phyloP scores from a whole-genome alignment of 2,329 filamentous ascomycete genomes.

The Geosmithia morbida region DNA sequence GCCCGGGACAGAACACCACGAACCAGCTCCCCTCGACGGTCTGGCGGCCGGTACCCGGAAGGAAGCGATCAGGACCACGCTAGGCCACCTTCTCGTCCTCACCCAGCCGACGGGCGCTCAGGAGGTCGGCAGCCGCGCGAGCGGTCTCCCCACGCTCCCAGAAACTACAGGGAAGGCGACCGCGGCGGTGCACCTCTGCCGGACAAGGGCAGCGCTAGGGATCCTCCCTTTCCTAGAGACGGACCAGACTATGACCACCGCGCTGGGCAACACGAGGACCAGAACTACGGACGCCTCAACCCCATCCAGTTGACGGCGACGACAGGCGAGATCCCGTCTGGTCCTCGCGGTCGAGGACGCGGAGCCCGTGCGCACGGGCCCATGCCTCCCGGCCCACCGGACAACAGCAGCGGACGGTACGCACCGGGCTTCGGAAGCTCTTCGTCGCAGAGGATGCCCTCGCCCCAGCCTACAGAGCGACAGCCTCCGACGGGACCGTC shows the following conservation, averaged over 20 bases:
- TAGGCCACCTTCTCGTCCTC: slow-evolving; percentile 23
- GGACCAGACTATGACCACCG: slow-evolving; percentile 32
- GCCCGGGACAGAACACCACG: slow-evolving; percentile 23
- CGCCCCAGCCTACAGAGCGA: slow-evolving; percentile 15
- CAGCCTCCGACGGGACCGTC: slow-evolving; percentile 2
- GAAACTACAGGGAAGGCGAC: slow-evolving; percentile 15
- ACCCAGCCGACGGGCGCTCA: slow-evolving; percentile 17
- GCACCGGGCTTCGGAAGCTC: slow-evolving; percentile 4
- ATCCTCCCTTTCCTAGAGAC: slow-evolving; percentile 19
- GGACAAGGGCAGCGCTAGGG: slow-evolving; percentile 17
- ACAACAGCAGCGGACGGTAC: slow-evolving; percentile 21
- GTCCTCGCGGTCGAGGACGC: slow-evolving; percentile 36
- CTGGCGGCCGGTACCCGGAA: slow-evolving; percentile 6
- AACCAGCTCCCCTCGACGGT: slow-evolving; percentile 32
- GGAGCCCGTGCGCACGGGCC: slow-evolving; percentile 13
- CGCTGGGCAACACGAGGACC: slow-evolving; percentile 39
- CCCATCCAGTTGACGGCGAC: slow-evolving; percentile 30
- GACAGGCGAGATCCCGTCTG: slow-evolving; percentile 35
- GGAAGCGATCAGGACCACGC: slow-evolving; percentile 28
- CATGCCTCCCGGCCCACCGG: slow-evolving; percentile 12
- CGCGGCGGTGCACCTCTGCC: too few relatives aligned
- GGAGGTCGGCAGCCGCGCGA: slow-evolving; percentile 15
- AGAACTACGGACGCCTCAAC: slow-evolving; percentile 48
- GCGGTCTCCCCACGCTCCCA: slow-evolving; percentile 12
- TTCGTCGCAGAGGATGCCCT: slow-evolving; percentile 19